Base-by-base conservation (phyloP, 2,329 filamentous ascomycete genomes). In the Colletotrichum graminicola region DNA sequence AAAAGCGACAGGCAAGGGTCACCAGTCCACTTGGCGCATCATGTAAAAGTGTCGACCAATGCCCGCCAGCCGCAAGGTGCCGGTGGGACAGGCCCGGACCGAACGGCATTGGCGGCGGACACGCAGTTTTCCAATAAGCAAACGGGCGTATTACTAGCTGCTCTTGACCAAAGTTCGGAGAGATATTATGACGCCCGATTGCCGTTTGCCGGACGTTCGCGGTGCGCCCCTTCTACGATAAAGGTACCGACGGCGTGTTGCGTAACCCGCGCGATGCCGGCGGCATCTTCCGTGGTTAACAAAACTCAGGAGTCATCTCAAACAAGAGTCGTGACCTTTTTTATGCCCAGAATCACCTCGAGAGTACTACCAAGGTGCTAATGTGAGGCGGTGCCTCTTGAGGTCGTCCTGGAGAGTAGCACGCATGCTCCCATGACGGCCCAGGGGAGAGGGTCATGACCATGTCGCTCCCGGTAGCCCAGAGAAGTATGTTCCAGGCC, bases 261-360 rank as follows among this genome's bases (percentile, higher is more conserved):
- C 4, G 32, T 6, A 5, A 34, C 32, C 1, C 32, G 32, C 32
- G 34, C 34, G 34, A 36, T 11, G 34, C 34, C 59, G 60, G 18
- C 64, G 29, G 43, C 52, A 62, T 47, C 59, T 68, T 54, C 64
- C 59, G 36, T 52, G 52, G 52, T 29, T 55, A 51, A 60, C 47
- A 29, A 67, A 51, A 63, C 57, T 45, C 36, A 54, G 67, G 63
- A 52, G 54, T 51, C 55, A 12, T 26, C 51, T 47, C 32, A 29
- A 52, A 62, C 51, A 57, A 36, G 64, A 52, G 59, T 67, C 59
- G 45, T 59, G 57, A 41, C 43, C 43, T 10, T 45, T 43, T 41
- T 41, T 41, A n/a, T n/a, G 67, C 49, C 23, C 26, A 29, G 12
- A 47, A 23, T 36, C 21, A 36, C 41, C 45, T 47, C 21, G 45